Base-by-base conservation (phyloP, 495 filamentous ascomycete species). In the Aspergillus baeticus region DNA sequence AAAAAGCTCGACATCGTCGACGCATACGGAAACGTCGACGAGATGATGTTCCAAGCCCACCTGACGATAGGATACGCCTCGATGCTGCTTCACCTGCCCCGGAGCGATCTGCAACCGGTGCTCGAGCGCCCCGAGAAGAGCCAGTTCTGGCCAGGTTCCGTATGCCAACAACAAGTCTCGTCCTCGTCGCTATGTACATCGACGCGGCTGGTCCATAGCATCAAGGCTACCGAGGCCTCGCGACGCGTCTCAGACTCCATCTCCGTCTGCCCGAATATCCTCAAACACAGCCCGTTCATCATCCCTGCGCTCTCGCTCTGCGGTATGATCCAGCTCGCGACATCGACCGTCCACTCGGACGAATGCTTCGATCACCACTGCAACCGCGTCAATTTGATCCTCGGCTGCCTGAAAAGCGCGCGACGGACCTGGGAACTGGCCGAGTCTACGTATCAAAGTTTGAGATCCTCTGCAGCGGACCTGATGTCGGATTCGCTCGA, bases 1-100 rank as follows among this genome's bases (percentile, higher is more conserved):
- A 67, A 64, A 41, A 77, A 77, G 39, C 54, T 70, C 20, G 74
- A 76, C 38, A 69, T 77, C 35, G 69, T 77, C n/a, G 73, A 77
- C 53, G 63, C 63, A 17, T 76, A 76, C 44, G 74, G 74, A 6
- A 72, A 69, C 36, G 69, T 77, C 14, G 75, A 77, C 37, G 75
- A 77, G 50, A 77, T 77, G 69, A 65, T 77, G 56, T 75, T 77
- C 38, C 73, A 76, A 44, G 73, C 75, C 7, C 75, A 77, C 23
- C 54, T 68, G 21, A 74, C 67, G 1, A 73, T 77, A 23, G 59
- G 65, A 17, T 72, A 73, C 57, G 75, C 75, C 6, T 63, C 70
- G 0, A 76, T 77, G 68, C 61, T 76, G 1, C 62, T 77, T 2
- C 75, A 77, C 47, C 60, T 76, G 1, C 72, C 75, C 4, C 67